These are phyloP conservation scores for Penicillium sp. DNA, from an alignment of 2,329 filamentous ascomycete genomes.

Conservation along the genomic window DNA sequence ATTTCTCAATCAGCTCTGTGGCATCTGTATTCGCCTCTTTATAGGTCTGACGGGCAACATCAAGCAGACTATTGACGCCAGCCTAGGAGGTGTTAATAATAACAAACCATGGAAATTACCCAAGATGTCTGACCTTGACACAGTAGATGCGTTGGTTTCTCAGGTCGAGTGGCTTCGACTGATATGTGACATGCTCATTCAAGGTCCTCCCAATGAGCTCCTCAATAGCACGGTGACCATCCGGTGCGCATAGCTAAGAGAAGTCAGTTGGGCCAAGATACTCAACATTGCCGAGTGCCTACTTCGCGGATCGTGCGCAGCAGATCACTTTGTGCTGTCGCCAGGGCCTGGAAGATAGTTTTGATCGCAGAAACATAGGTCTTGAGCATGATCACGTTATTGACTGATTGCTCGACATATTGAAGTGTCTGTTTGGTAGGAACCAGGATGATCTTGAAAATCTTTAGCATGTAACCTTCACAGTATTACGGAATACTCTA, in stretches of 20 bases:
- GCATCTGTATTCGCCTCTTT: conserved; percentile 84
- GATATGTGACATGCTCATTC: conserved; percentile 78
- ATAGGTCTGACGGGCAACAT: conserved; percentile 85
- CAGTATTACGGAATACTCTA: conserved; percentile 36
- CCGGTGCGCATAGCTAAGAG: conserved; percentile 62
- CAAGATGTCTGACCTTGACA: conserved; percentile 62
- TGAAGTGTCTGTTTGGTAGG: conserved; percentile 66
- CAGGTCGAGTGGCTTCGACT: conserved; percentile 77
- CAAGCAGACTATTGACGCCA: conserved; percentile 80
- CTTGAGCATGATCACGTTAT: conserved; percentile 84
- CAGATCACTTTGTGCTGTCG: conserved; percentile 63
- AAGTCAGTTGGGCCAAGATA: conserved; percentile 1
- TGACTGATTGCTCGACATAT: conserved; percentile 77
- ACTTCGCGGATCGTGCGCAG: conserved; percentile 67
- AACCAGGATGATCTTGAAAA: conserved; percentile 70
- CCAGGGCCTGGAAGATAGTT: conserved; percentile 68
- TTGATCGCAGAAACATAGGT: conserved; percentile 71
- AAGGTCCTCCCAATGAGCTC: conserved; percentile 68
- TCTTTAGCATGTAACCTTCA: conserved; percentile 12
- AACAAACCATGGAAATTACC: neutral
- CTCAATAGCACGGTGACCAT: conserved; percentile 62
- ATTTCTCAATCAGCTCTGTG: conserved; percentile 66
- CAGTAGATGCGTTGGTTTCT: conserved; percentile 90
- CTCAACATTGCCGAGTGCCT: neutral
- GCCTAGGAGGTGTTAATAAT: conserved; percentile 51